Evolutionary conservation across 495 filamentous ascomycete species (phyloP).

Genomic region (Penicillium herquei): DNA sequence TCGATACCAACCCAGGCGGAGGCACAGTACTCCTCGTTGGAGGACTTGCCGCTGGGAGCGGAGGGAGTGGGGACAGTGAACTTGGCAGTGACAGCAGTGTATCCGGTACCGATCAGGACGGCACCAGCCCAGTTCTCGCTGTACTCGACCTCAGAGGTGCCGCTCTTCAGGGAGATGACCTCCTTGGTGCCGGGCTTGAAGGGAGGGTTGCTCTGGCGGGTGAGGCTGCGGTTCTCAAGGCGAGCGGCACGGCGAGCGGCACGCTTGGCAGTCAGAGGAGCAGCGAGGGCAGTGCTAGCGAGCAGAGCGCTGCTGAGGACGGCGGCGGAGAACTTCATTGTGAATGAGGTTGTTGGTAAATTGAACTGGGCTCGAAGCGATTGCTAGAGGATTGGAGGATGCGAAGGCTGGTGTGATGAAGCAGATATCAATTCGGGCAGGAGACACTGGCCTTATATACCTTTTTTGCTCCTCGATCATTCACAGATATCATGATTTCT

Average conservation of each 20-base stretch:
- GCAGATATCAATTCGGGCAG: neutral
- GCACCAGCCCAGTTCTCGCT: constrained; percentile 56
- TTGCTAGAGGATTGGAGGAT: neutral
- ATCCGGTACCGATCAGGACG: constrained; percentile 45
- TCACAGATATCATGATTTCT: neutral
- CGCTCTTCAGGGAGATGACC: constrained; percentile 19
- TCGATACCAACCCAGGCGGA: constrained; percentile 61
- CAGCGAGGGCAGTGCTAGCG: constrained; percentile 21
- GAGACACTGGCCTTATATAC: constrained; percentile 2
- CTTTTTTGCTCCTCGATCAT: neutral
- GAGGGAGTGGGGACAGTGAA: constrained; percentile 52
- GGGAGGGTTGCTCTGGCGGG: constrained; percentile 20
- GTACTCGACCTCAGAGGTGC: constrained; percentile 37
- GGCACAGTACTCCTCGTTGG: constrained; percentile 44
- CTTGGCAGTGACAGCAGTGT: constrained; percentile 45
- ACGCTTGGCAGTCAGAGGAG: constrained; percentile 24
- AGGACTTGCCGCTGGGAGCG: constrained; percentile 30
- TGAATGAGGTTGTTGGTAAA: neutral
- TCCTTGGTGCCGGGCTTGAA: constrained; percentile 26
- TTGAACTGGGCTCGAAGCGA: neutral
- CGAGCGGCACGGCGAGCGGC: constrained; percentile 10
- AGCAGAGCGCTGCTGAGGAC: constrained; percentile 22
- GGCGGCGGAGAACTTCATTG: constrained; percentile 30
- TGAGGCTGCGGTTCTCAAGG: neutral
- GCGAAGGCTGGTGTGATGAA: constrained; percentile 2